Evolutionary conservation across 441 rosid species (phyloP), one percentile per base, ranked within the genome.

Genomic region (Erodium moschatum): DNA sequence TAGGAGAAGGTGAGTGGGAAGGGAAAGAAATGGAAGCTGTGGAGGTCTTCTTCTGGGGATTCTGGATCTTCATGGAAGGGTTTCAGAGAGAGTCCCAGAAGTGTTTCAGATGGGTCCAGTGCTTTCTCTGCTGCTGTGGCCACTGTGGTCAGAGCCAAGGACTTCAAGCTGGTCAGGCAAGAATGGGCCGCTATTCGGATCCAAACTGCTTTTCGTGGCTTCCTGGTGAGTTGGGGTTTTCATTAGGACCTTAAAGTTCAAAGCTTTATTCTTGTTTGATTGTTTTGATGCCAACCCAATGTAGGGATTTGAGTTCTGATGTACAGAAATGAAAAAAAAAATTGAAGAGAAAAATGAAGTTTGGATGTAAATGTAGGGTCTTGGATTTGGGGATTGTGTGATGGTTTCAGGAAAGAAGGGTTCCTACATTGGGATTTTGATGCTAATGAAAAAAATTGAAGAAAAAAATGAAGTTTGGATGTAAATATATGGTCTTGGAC

Each of bases 181-280:
- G 95, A 86, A 80, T 89, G 95, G 96, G 98, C 92, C 31, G 82
- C 95, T 6, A 91, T 91, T 24, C 80, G 97, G 50, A 88, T 93
- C 73, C 98, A 93, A 75, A 90, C 98, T 0, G 89, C 98, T 74
- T 93, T 93, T 64, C 89, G 97, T 3, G 96, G 89, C 54, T 91
- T 93, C 84, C 76, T 93, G 90, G 98, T 93, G 76, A 83, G 27
- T 71, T 6, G n/a, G 19, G 38, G 15, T 35, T 35, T 35, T 35
- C 8, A 7, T 7, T 35, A 35, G 40, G 40, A 35, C 5, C 15
- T 33, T 54, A 54, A 54, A 54, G 61, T 54, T 54, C 21, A 15
- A 15, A 54, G 16, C 21, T 54, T 54, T 54, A 54, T n/a, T 1
- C 21, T 35, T 20, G 10, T 46, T 44, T 70, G 33, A 27, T 67